These are phyloP conservation scores for Teratosphaeria destructans DNA, from an alignment of 2,329 filamentous ascomycete species.

Conservation along the genomic window DNA sequence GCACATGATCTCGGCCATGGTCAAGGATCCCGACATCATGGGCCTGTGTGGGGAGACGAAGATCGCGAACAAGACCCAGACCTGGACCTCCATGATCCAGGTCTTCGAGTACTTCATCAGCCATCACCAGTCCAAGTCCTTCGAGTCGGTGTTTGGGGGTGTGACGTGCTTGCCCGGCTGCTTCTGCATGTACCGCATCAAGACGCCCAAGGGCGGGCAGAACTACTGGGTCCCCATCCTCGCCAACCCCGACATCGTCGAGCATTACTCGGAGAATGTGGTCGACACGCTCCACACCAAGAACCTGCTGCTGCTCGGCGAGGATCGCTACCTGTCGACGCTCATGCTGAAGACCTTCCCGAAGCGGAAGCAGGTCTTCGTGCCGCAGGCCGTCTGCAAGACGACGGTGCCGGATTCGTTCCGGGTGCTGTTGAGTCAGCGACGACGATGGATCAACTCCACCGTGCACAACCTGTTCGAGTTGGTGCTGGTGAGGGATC, in stretches of 20 bases:
- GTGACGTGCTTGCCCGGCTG: constrained; percentile 96
- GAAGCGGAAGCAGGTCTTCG: constrained; percentile 97
- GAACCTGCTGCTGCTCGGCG: constrained; percentile 81
- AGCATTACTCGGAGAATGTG: constrained; percentile 98
- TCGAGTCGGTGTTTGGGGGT: constrained; percentile 97
- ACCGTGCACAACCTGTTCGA: constrained; percentile 99
- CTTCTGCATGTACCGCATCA: constrained; percentile 99
- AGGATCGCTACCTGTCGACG: constrained; percentile 91
- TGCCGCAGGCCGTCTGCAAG: constrained; percentile 97
- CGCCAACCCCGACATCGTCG: constrained; percentile 94
- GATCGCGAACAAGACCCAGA: constrained; percentile 94
- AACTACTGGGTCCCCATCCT: constrained; percentile 99
- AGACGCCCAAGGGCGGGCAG: constrained; percentile 92
- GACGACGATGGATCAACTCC: constrained; percentile 98
- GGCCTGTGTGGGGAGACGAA: constrained; percentile 97
- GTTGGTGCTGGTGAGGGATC: constrained; percentile 83
- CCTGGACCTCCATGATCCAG: constrained; percentile 95
- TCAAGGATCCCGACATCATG: constrained; percentile 98
- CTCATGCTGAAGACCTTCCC: constrained; percentile 98
- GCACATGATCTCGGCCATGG: constrained; percentile 98
- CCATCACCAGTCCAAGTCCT: constrained; percentile 91
- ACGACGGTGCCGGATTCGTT: constrained; percentile 92
- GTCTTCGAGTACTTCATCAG: constrained; percentile 99
- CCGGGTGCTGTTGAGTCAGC: constrained; percentile 82
- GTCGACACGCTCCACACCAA: constrained; percentile 98